Percentiles rank a stretch among this genome's conserved stretches.
Conservation (phyloP, 345 rosid species). For the Camelina hispida region DNA sequence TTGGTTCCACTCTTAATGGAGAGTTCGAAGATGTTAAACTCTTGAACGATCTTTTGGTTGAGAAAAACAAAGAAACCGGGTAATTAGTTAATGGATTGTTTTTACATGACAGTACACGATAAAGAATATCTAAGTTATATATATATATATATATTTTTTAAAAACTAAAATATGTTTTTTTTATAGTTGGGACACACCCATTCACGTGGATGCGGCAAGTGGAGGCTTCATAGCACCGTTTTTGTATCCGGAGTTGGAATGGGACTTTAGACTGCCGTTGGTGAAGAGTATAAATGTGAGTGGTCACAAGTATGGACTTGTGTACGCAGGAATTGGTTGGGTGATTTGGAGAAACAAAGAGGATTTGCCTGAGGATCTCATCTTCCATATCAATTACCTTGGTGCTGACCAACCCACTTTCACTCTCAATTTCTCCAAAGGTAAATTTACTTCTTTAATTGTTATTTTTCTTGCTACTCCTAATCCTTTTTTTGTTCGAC, state of each 20-base stretch:
- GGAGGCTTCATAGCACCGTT: conserved; percentile 72
- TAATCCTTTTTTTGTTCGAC: background rate
- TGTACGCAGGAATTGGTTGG: conserved; percentile 72
- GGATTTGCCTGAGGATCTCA: conserved; percentile 67
- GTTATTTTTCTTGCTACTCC: background rate
- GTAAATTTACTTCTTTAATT: conserved; percentile 26
- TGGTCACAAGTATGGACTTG: conserved; percentile 68
- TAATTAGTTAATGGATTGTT: background rate
- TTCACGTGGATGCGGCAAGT: conserved; percentile 71
- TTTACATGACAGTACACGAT: background rate
- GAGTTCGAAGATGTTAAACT: conserved; percentile 71
- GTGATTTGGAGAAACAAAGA: conserved; percentile 67
- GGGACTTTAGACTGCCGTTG: conserved; percentile 65
- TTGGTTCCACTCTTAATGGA: conserved; percentile 70
- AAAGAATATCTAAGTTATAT: background rate
- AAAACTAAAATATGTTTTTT: background rate
- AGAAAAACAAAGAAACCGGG: conserved; percentile 59
- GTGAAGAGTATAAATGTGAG: conserved; percentile 69
- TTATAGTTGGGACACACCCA: conserved; percentile 64
- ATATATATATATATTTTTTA: no score
- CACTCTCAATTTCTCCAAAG: conserved; percentile 70
- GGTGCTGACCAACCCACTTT: conserved; percentile 71
- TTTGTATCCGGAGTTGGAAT: conserved; percentile 63
- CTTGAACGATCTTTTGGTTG: conserved; percentile 53
- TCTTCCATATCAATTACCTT: conserved; percentile 66